phyloP scores from a whole-genome alignment of 1,284 basidiomycete genomes.

The Coniferiporia sulphurascens region DNA sequence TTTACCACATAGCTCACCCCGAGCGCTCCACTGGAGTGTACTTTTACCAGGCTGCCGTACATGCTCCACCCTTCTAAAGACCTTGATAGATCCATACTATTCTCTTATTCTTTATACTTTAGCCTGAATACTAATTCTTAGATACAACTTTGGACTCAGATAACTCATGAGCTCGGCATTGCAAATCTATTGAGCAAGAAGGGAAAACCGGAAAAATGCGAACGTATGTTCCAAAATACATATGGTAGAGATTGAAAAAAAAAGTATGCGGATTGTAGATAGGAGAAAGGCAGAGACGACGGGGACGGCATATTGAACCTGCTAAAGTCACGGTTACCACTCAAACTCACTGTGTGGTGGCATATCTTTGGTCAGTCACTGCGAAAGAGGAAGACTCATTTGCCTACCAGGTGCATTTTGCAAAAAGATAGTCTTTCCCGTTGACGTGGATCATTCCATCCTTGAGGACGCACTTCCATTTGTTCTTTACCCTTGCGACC shows the following conservation, averaged over 20 bases:
- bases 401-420: constrained; percentile 82
- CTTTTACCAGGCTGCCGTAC: neutral
- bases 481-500: constrained; percentile 98
- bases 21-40: neutral
- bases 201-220: neutral
- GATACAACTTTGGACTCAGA: neutral
- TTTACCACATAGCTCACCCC: neutral
- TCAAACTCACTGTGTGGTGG: constrained; percentile 16
- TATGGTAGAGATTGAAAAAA: neutral
- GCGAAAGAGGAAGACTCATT: neutral
- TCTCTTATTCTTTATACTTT: neutral
- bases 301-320: neutral
- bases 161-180: neutral
- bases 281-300: neutral
- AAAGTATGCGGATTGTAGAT: neutral
- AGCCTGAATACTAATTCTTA: neutral
- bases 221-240: constrained; percentile 5
- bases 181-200: neutral
- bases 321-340: constrained; percentile 10
- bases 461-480: constrained; percentile 99
- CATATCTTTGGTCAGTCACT: neutral
- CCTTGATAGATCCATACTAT: neutral
- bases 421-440: constrained; percentile 95
- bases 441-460: constrained; percentile 98
- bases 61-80: neutral